phyloP scores from a whole-genome alignment of 495 filamentous ascomycete species.

The Margaritispora aquatica region DNA sequence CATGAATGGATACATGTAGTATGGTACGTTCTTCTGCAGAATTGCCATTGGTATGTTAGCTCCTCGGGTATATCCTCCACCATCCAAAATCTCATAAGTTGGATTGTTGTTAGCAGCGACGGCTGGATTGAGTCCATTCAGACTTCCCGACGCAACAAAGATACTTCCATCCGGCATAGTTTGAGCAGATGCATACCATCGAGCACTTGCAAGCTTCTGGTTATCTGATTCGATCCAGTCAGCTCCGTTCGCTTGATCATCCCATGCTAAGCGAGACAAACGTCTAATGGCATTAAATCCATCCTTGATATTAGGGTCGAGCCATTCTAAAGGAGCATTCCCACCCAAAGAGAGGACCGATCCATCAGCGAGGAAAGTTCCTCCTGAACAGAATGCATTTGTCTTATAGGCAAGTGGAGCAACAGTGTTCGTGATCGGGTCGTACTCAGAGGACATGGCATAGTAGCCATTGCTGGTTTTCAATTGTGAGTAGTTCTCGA shows the following conservation, averaged over 20 bases:
- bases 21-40: slow-evolving; percentile 51
- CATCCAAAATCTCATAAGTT: slow-evolving; percentile 48
- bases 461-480: slow-evolving; percentile 46
- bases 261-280: slow-evolving; percentile 41
- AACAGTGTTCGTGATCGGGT: slow-evolving; percentile 42
- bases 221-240: slow-evolving; percentile 51
- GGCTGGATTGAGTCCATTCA: slow-evolving; percentile 54
- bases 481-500: slow-evolving; percentile 55
- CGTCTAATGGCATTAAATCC: slow-evolving; percentile 53
- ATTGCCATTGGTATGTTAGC: slow-evolving; percentile 42
- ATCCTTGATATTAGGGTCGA: slow-evolving; percentile 53
- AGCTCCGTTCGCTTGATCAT: slow-evolving; percentile 41
- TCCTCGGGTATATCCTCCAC: slow-evolving; percentile 35
- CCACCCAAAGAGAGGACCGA: slow-evolving; percentile 48
- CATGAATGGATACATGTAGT: slow-evolving; percentile 63
- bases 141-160: slow-evolving; percentile 56
- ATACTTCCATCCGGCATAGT: slow-evolving; percentile 48
- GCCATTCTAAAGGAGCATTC: slow-evolving; percentile 45
- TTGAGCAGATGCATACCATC: slow-evolving; percentile 58
- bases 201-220: slow-evolving; percentile 43
- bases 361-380: slow-evolving; percentile 53
- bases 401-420: slow-evolving; percentile 47
- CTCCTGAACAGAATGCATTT: slow-evolving; percentile 59
- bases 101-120: slow-evolving; percentile 55
- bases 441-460: slow-evolving; percentile 55